Evolutionary conservation across 495 filamentous ascomycete genomes (phyloP), one percentile per base, ranked within the genome.

Genomic region (Penicillium silybi): DNA sequence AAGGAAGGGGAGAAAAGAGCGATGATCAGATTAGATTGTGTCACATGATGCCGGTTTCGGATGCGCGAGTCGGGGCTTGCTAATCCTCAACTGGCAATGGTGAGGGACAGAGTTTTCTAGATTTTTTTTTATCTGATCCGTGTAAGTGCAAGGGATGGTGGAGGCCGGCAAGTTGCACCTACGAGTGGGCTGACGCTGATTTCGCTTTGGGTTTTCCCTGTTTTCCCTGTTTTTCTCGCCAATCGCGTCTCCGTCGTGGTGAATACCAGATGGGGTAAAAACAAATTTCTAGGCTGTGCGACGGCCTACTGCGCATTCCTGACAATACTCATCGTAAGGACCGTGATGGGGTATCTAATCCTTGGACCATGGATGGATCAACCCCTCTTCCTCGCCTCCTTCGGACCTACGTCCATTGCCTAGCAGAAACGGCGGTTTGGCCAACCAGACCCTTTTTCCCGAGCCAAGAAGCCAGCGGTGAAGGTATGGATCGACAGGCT

Each of bases 1-100:
- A 50, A 48, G 35, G 46, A 45, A 46, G 48, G 35, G 53, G 53
- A 59, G 62, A 69, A 67, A 64, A 55, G 50, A 54, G 25, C 38
- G 62, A 65, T 58, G 65, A 68, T 74, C 70, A 67, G 73, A 76
- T 76, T 68, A 71, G 73, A 76, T 75, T 58, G 57, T 49, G 54
- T 65, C 62, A 65, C 62, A 65, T 65, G 62, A 65, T 58, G 40
- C 59, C 63, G 63, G 60, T 64, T 55, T 66, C 63, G 63, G 62
- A 65, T 53, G 44, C 19, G 34, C 32, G 20, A 44, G 29, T 57
- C 56, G 56, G 55, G 51, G 46, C 23, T 20, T 25, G n/a, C 32
- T 25, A 45, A 26, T 38, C 41, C 49, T n/a, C 42, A 17, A n/a
- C 5, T 4, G 42, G 42, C 10, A 34, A 7, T 16, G 26, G 38